Evolutionary conservation across 768 basidiomycete genomes (phyloP).

Genomic region (Piloderma croceum): DNA sequence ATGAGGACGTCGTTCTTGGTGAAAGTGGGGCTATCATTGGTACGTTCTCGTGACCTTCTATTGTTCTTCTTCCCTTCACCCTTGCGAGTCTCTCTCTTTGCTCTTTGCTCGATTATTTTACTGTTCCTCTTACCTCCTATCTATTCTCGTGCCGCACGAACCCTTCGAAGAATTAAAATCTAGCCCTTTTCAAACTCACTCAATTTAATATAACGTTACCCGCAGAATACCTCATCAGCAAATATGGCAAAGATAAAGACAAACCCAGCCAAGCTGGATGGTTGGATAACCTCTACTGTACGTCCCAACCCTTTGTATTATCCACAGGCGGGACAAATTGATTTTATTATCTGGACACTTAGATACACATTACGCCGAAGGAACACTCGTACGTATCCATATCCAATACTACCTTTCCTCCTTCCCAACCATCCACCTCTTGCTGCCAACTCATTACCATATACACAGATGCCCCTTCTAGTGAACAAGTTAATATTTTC

Average conservation of each 20-base stretch:
- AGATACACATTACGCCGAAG: constrained; percentile 31
- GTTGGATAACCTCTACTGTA: constrained; percentile 26
- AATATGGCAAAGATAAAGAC: constrained; percentile 15
- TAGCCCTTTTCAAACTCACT: too few species aligned
- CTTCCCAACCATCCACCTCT: too few species aligned
- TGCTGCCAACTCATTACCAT: too few species aligned
- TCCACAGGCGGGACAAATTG: background rate
- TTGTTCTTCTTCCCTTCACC: background rate
- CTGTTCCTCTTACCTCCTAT: too few species aligned
- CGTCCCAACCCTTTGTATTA: constrained; percentile 2
- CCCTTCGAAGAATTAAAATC: too few species aligned
- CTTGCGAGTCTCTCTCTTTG: too few species aligned
- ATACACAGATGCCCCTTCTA: constrained; percentile 30
- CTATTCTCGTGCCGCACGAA: too few species aligned
- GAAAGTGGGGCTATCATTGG: constrained; percentile 25
- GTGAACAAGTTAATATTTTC: constrained; percentile 26
- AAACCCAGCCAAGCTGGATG: constrained; percentile 19
- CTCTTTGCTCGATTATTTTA: too few species aligned
- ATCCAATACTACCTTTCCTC: too few species aligned
- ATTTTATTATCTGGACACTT: too few species aligned
- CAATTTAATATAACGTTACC: background rate
- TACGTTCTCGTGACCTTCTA: constrained; percentile 1
- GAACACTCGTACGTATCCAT: too few species aligned
- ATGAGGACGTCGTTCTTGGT: constrained; percentile 38
- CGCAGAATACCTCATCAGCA: constrained; percentile 18